Base-by-base conservation (phyloP, 257 asterid species). In the Solanum paucissectum region DNA sequence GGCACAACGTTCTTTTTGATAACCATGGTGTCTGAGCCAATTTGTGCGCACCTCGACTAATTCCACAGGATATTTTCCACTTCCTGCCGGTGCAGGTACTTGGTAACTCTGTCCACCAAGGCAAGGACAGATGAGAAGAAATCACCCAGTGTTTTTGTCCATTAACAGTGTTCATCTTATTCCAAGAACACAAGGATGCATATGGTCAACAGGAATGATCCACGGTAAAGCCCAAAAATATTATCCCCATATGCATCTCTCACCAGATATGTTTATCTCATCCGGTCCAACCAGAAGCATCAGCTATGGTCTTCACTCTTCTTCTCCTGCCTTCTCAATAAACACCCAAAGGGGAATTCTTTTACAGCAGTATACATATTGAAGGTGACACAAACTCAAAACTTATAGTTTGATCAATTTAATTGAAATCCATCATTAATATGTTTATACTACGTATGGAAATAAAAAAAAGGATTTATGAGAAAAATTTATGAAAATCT, bases 401-500 rank as follows among this genome's bases (percentile, higher is more conserved):
- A 25, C 33, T 68, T 44, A 74, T 34, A 79, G 42, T 36, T 23
- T 25, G 64, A 81, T 42, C 58, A 83, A 32, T 86, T 44, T 46
- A 75, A 32, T 18, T 52, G 69, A 64, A 49, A 89, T 75, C 55
- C 27, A 38, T 12, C 6, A n/a, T 37, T 12, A 14, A 37, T 75
- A 10, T 83, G 46, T 83, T 76, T 0, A 76, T 40, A 38, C 12
- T 12, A 12, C 1, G 4, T 7, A 23, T 76, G 82, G 1, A 87
- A 75, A 36, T 49, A 18, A 66, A 85, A 79, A 79, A 84, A 60
- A 81, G 44, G 29, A 13, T 23, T 77, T 16, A 77, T 85, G 40
- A 38, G 27, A 86, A 83, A 29, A 89, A n/a, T 68, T 69, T 77
- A 86, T 52, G 82, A 89, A 86, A 86, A 72, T 55, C 55, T 44